A percentile compares a stretch with the other conserved stretches of the same genome.
Conservation (phyloP, 2,329 filamentous ascomycete genomes). For the Cladophialophora psammophila region DNA sequence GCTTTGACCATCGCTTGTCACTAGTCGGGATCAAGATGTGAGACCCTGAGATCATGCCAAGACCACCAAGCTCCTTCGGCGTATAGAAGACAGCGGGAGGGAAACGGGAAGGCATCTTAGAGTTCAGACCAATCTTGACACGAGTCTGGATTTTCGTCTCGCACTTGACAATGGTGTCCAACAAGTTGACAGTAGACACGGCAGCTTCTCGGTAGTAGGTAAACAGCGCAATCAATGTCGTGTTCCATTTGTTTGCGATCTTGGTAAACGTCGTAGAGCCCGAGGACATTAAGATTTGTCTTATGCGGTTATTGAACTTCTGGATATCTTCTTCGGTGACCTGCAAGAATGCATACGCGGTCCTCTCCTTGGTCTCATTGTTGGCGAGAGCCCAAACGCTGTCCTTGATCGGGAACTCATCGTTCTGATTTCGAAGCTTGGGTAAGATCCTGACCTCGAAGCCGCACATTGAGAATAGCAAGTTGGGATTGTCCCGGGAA, state of each 20-base stretch:
- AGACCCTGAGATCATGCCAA: conserved; percentile 98
- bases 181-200: conserved; percentile 88
- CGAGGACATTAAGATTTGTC: conserved; percentile 98
- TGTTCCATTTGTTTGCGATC: conserved; percentile 99
- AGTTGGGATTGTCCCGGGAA: conserved; percentile 95
- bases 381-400: conserved; percentile 98
- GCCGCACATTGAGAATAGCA: conserved; percentile 96
- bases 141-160: conserved; percentile 99
- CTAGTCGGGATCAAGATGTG: conserved; percentile 97
- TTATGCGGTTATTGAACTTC: conserved; percentile 98
- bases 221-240: conserved; percentile 92
- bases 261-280: conserved; percentile 99
- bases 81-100: conserved; percentile 98
- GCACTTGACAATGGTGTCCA: conserved; percentile 98
- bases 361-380: conserved; percentile 95
- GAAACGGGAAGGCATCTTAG: conserved; percentile 99
- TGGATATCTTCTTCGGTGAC: conserved; percentile 98
- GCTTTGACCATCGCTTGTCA: conserved; percentile 98
- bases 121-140: conserved; percentile 98
- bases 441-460: conserved; percentile 97
- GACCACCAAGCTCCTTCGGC: conserved; percentile 93
- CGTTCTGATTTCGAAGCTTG: conserved; percentile 92
- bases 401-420: conserved; percentile 96
- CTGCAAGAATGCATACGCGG: conserved; percentile 95
- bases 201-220: conserved; percentile 98